A percentile compares a stretch with the other conserved stretches of the same genome.
Evolutionary conservation across 805 yeast genomes (phyloP).

Genomic region (Metschnikowia proteae): DNA sequence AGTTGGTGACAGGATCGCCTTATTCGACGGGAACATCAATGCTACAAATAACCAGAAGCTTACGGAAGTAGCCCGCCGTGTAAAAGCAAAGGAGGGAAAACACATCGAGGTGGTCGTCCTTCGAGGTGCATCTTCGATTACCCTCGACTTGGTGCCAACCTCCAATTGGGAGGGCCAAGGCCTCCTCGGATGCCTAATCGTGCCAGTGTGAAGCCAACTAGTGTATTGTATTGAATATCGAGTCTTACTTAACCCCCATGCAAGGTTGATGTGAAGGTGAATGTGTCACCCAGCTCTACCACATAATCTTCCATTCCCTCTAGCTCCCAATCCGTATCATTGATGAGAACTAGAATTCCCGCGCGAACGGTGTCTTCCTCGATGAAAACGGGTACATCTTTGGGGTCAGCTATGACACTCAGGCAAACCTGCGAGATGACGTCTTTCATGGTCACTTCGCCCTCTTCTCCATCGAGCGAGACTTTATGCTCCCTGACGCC

Average conservation of each 20-base stretch:
- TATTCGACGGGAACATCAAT: conserved; percentile 49
- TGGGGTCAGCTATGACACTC: conserved; percentile 54
- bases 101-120: conserved; percentile 25
- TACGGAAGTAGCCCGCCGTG: conserved; percentile 40
- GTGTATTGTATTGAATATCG: not conserved
- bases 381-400: conserved; percentile 69
- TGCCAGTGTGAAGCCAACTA: conserved; percentile 9
- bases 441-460: conserved; percentile 44
- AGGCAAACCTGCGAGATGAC: conserved; percentile 53
- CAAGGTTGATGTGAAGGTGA: conserved; percentile 86
- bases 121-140: conserved; percentile 25
- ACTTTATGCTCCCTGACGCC: conserved; percentile 54
- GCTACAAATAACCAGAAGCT: conserved; percentile 55
- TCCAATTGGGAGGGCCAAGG: conserved; percentile 64
- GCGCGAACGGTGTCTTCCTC: conserved; percentile 84
- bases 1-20: conserved; percentile 50
- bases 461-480: conserved; percentile 39
- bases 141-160: conserved; percentile 40
- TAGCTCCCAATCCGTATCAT: conserved; percentile 95
- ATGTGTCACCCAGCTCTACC: conserved; percentile 70
- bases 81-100: conserved; percentile 34
- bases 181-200: conserved; percentile 61
- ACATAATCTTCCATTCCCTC: conserved; percentile 83
- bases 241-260: conserved; percentile 72
- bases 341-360: conserved; percentile 85